Conservation (phyloP, 768 basidiomycete genomes). For the Mycena latifolia region DNA sequence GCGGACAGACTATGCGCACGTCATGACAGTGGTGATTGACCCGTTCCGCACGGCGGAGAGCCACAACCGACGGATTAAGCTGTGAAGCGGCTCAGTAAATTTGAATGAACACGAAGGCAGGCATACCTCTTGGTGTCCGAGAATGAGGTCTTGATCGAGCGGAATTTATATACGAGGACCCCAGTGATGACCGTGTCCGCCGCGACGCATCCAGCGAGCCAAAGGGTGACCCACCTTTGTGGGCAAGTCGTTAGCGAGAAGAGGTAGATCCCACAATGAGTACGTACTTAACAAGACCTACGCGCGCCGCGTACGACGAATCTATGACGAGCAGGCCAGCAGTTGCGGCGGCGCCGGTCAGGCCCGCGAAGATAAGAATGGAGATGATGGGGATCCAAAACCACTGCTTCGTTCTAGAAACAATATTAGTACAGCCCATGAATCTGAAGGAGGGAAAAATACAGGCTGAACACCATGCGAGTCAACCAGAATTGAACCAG, state of each 20-base stretch:
- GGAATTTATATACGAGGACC: not conserved
- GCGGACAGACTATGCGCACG: not conserved
- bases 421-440: not conserved
- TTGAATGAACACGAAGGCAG: not conserved
- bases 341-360: not conserved
- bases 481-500: conserved; percentile 2
- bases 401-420: conserved; percentile 6
- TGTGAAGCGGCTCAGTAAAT: not conserved
- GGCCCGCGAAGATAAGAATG: not conserved
- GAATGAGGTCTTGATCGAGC: not conserved
- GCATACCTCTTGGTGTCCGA: not conserved
- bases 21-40: conserved; percentile 3
- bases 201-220: not conserved
- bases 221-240: not conserved
- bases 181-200: not conserved
- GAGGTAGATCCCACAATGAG: not conserved
- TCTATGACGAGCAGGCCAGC: not conserved
- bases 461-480: conserved; percentile 1
- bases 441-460: not conserved
- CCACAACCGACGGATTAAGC: conserved; percentile 2
- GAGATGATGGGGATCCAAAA: not conserved
- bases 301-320: not conserved
- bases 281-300: not conserved
- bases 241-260: not conserved
- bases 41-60: not conserved